Conservation (phyloP, 1,139 yeast species). For the Candida neerlandica region DNA sequence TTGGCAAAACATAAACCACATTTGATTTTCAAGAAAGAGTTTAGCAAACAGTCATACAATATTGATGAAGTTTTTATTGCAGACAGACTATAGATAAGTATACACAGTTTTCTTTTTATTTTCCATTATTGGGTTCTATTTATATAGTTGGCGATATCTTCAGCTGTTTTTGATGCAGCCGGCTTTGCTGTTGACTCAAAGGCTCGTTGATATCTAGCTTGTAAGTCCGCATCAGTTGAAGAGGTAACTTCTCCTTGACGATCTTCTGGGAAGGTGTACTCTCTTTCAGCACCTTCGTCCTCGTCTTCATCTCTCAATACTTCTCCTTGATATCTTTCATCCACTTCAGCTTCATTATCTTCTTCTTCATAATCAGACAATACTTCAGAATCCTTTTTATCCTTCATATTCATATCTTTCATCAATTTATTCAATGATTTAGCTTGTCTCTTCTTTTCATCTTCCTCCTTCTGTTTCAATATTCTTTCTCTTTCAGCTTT, state of each 20-base stretch:
- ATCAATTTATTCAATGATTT: constrained; percentile 70
- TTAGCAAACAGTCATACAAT: constrained; percentile 27
- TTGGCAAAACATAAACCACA: constrained; percentile 76
- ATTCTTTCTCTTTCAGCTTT: constrained; percentile 85
- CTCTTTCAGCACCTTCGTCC: constrained; percentile 60
- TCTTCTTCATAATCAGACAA: constrained; percentile 62
- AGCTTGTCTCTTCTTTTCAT: constrained; percentile 72
- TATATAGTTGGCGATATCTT: constrained; percentile 68
- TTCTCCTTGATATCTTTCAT: constrained; percentile 63
- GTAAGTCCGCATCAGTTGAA: constrained; percentile 54
- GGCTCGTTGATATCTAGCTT: constrained; percentile 72
- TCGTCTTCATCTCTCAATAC: constrained; percentile 67
- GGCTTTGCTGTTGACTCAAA: constrained; percentile 63
- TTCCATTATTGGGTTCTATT: constrained; percentile 23
- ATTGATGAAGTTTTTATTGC: constrained; percentile 27
- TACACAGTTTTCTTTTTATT: constrained; percentile 7
- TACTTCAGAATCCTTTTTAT: constrained; percentile 59
- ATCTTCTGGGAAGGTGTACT: constrained; percentile 77
- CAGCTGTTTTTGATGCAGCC: constrained; percentile 68
- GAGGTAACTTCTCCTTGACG: constrained; percentile 62
- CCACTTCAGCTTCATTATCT: constrained; percentile 29
- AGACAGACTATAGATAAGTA: constrained; percentile 3
- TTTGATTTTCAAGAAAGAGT: constrained; percentile 58
- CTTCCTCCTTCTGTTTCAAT: constrained; percentile 72
- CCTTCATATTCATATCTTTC: constrained; percentile 73